These are phyloP conservation scores for Mycosphaerella sp. DNA, from an alignment of 2,329 filamentous ascomycete species.

Conservation along the genomic window DNA sequence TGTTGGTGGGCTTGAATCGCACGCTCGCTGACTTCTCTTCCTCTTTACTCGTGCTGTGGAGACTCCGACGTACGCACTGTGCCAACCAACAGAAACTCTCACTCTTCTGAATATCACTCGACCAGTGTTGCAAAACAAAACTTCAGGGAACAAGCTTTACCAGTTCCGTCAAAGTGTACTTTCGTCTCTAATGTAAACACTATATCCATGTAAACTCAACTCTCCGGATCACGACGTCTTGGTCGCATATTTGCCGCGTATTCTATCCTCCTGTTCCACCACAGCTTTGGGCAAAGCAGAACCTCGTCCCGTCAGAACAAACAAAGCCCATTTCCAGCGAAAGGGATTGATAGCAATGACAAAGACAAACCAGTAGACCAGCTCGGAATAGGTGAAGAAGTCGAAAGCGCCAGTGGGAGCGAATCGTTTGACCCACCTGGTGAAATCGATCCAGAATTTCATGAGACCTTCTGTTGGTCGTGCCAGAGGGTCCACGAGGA, in stretches of 20 bases:
- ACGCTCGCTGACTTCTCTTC: no score
- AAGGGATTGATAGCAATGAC: conserved; percentile 76
- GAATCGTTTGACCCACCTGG: conserved; percentile 60
- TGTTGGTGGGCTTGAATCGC: no score
- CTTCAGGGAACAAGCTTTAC: no score
- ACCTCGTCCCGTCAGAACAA: conserved; percentile 73
- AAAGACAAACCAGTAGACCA: conserved; percentile 81
- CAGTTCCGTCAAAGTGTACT: no score
- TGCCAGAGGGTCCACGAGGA: conserved; percentile 70
- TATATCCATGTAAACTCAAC: no score
- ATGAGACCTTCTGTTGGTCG: conserved; percentile 68
- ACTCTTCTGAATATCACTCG: no score
- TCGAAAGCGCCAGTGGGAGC: conserved; percentile 74
- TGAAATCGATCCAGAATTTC: conserved; percentile 83
- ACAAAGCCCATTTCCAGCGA: conserved; percentile 82
- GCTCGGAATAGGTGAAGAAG: conserved; percentile 82
- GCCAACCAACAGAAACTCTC: no score
- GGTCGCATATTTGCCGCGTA: conserved; percentile 47
- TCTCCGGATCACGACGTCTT: neutral
- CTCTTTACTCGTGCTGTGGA: no score
- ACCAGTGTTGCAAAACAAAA: no score
- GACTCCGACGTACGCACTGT: no score
- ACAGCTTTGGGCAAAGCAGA: conserved; percentile 59
- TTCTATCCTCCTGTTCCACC: conserved; percentile 58
- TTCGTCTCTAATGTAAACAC: no score